phyloP scores from a whole-genome alignment of 2,329 filamentous ascomycete genomes.

The Hypoxylon sp. region DNA sequence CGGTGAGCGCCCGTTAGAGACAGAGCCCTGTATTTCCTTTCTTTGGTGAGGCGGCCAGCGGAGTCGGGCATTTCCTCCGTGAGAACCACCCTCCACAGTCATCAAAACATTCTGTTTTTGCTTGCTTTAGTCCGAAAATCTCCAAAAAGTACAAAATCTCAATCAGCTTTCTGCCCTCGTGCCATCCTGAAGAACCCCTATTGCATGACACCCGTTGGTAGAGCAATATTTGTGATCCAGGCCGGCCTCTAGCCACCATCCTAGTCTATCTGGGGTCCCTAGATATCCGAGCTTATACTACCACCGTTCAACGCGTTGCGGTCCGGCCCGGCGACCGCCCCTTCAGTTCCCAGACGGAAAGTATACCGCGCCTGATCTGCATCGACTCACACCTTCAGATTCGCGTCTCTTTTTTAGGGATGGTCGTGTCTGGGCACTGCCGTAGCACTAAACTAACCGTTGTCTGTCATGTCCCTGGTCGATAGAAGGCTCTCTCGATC shows the following conservation, averaged over 20 bases:
- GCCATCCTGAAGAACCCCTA: conserved; percentile 39
- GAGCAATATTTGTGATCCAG: conserved; percentile 36
- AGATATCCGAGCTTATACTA: conserved; percentile 39
- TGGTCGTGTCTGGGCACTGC: conserved; percentile 42
- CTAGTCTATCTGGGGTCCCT: conserved; percentile 35
- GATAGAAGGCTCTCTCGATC: conserved; percentile 41
- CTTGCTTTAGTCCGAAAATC: conserved; percentile 43
- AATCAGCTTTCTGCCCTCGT: conserved; percentile 44
- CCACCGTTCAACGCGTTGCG: conserved; percentile 41
- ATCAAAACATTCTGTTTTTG: conserved; percentile 47
- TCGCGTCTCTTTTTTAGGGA: conserved; percentile 40
- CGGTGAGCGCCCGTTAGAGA: conserved; percentile 37
- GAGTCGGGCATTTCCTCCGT: conserved; percentile 47
- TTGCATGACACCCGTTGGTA: conserved; percentile 39
- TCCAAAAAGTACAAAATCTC: conserved; percentile 46
- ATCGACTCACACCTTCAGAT: conserved; percentile 31
- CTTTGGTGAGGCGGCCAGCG: conserved; percentile 45
- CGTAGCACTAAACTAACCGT: conserved; percentile 33
- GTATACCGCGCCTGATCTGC: conserved; percentile 40
- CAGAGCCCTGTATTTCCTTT: conserved; percentile 42
- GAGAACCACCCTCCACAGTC: conserved; percentile 46
- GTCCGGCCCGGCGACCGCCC: conserved; percentile 41
- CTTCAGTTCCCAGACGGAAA: conserved; percentile 36
- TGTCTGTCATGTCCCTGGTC: conserved; percentile 44
- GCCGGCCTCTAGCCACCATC: conserved; percentile 36